A percentile compares a stretch with the other conserved stretches of the same genome.
Conservation (phyloP, 768 basidiomycete species). For the Russula lepida region DNA sequence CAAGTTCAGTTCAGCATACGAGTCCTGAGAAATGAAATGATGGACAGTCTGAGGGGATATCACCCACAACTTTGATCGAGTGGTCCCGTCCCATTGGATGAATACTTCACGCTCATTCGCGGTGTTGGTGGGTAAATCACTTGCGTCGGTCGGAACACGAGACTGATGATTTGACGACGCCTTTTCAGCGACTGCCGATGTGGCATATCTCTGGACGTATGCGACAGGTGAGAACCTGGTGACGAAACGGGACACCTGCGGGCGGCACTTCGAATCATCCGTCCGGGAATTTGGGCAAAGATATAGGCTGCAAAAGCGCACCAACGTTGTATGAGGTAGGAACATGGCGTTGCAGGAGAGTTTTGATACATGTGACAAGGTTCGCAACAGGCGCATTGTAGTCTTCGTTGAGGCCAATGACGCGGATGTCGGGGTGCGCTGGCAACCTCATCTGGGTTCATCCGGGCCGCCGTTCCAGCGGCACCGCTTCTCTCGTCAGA, state of each 20-base stretch:
- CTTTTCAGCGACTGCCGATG: background rate
- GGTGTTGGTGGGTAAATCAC: slow-evolving; percentile 31
- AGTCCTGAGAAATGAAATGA: background rate
- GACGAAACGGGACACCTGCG: background rate
- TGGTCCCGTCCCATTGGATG: slow-evolving; percentile 63
- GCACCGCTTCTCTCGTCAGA: no score
- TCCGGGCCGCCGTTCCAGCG: no score
- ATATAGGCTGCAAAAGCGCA: background rate
- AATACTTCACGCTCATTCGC: slow-evolving; percentile 54
- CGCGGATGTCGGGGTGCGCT: no score
- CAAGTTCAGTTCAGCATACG: background rate
- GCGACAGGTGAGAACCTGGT: background rate
- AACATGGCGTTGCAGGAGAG: background rate
- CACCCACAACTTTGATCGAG: slow-evolving; percentile 72
- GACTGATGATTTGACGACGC: background rate
- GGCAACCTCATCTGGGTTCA: no score
- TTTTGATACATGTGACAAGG: background rate
- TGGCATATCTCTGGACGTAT: background rate
- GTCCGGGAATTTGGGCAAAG: background rate
- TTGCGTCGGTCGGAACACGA: background rate
- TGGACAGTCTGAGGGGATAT: background rate
- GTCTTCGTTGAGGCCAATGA: no score
- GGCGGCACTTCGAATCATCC: background rate
- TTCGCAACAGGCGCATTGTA: background rate
- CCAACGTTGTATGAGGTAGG: background rate